phyloP scores from a whole-genome alignment of 352 stramenopile genomes.

The Globisporangium ultimum region DNA sequence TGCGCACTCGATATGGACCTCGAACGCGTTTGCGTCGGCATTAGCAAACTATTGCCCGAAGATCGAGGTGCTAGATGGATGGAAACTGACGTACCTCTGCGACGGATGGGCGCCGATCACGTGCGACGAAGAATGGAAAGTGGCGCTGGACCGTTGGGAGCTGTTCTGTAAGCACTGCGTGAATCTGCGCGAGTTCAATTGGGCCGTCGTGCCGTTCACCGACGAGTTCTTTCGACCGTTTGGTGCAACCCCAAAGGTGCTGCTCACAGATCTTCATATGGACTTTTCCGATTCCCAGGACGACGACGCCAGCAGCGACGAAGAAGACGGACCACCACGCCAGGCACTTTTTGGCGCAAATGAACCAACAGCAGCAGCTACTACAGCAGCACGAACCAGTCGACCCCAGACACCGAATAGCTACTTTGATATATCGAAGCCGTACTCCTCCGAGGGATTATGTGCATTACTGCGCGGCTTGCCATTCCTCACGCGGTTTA shows the following conservation, averaged over 20 bases:
- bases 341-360: slow-evolving; percentile 2
- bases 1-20: slow-evolving; percentile 29
- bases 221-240: slow-evolving; percentile 51
- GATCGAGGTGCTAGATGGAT: slow-evolving; percentile 53
- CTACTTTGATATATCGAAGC: slow-evolving; percentile 16
- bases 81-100: slow-evolving; percentile 51
- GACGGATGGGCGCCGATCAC: slow-evolving; percentile 42
- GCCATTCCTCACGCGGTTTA: slow-evolving; percentile 28
- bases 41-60: slow-evolving; percentile 40
- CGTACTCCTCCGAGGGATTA: slow-evolving; percentile 30
- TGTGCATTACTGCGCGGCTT: slow-evolving; percentile 29
- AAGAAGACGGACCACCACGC: neutral
- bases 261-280: slow-evolving; percentile 32
- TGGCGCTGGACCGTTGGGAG: slow-evolving; percentile 35
- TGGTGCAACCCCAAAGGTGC: slow-evolving; percentile 30
- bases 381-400: neutral
- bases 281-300: slow-evolving; percentile 34
- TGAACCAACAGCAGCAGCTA: neutral
- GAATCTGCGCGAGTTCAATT: slow-evolving; percentile 54
- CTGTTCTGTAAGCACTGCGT: slow-evolving; percentile 35
- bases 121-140: slow-evolving; percentile 52
- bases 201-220: slow-evolving; percentile 45
- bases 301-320: neutral
- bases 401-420: neutral
- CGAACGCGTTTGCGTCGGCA: slow-evolving; percentile 35